Evolutionary conservation across 768 basidiomycete genomes (phyloP), one percentile per base, ranked within the genome.

Genomic region (Rhizopogon vinicolor): DNA sequence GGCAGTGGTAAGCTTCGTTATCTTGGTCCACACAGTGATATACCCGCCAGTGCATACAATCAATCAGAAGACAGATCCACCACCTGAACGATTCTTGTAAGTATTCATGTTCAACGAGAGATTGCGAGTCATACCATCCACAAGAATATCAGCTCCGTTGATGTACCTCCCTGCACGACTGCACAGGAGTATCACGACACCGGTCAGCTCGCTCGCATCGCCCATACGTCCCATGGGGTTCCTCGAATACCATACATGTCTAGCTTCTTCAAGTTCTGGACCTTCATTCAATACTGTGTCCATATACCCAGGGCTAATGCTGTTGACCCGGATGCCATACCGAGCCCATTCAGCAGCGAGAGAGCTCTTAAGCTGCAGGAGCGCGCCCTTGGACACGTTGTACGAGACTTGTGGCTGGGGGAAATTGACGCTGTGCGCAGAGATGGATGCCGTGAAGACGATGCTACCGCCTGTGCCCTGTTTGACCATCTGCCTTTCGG

Each of bases 171-270:
- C 78, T 0, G 73, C 74, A 12, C 65, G 65, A 59, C 75, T 79
- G 44, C 73, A 75, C 7, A 80, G 62, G 51, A 79, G 59, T 3
- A 78, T 68, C 12, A 75, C 64, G 1, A 61, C 67, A 1, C 77
- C 76, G 1, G 64, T 67, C 52, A 78, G 49, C 60, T 80, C 78
- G 12, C 60, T 64, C 5, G 75, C 68, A 51, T 73, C 64, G 0
- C 75, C 76, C 72, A 78, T 75, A 45, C 77, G 65, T 1, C 76
- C 76, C 70, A 76, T 70, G 10, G 74, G 75, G 55, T 68, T 78
- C 49, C 72, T 66, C 31, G 67, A 68, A 3, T 63, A 56, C 76
- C 74, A 78, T n/a, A 72, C 65, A 9, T 58, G 58, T 45, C 70
- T 64, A n/a, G 65, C 68, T 9, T 65, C 61, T 13, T 63, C 71